phyloP scores from a whole-genome alignment of 2,329 filamentous ascomycete genomes.

The Verticillium dahliae region DNA sequence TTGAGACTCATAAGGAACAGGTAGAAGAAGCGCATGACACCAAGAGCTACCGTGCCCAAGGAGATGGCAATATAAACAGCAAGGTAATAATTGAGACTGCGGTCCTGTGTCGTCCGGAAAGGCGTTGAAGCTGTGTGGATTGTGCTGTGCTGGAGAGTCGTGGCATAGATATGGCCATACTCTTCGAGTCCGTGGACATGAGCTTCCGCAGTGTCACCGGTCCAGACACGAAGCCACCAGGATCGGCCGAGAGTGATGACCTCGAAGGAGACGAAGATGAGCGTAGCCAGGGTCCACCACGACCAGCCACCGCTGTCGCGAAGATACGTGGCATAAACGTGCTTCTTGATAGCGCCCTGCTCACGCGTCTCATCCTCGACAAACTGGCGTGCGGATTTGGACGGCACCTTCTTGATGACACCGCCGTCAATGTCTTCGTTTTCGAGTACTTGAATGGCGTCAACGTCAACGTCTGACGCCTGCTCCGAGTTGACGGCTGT shows the following conservation, averaged over 20 bases:
- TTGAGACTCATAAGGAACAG: conserved; percentile 59
- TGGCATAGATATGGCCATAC: conserved; percentile 20
- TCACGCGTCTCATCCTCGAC: conserved; percentile 70
- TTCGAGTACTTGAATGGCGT: conserved; percentile 17
- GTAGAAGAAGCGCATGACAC: conserved; percentile 56
- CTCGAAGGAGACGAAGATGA: conserved; percentile 50
- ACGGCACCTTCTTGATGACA: conserved; percentile 40
- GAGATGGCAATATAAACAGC: conserved; percentile 60
- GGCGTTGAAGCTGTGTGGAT: conserved; percentile 29
- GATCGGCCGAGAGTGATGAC: conserved; percentile 48
- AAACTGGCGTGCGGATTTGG: conserved; percentile 60
- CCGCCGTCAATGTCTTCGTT: conserved; percentile 30
- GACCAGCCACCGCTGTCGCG: conserved; percentile 56
- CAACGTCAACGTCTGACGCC: conserved; percentile 25
- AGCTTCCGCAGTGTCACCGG: conserved; percentile 32
- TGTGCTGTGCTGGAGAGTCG: conserved; percentile 38
- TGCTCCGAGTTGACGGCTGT: conserved; percentile 52
- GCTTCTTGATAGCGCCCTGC: conserved; percentile 59
- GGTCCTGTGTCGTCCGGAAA: conserved; percentile 18
- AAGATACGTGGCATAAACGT: conserved; percentile 64
- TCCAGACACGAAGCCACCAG: conserved; percentile 63
- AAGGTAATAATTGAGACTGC: conserved; percentile 56
- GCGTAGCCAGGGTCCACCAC: conserved; percentile 51
- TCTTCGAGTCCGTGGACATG: conserved; percentile 26
- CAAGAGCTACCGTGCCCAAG: conserved; percentile 46